Evolutionary conservation across 352 stramenopile genomes (phyloP), one percentile per base, ranked within the genome.

Genomic region (Globisporangium rhizosaccharum): DNA sequence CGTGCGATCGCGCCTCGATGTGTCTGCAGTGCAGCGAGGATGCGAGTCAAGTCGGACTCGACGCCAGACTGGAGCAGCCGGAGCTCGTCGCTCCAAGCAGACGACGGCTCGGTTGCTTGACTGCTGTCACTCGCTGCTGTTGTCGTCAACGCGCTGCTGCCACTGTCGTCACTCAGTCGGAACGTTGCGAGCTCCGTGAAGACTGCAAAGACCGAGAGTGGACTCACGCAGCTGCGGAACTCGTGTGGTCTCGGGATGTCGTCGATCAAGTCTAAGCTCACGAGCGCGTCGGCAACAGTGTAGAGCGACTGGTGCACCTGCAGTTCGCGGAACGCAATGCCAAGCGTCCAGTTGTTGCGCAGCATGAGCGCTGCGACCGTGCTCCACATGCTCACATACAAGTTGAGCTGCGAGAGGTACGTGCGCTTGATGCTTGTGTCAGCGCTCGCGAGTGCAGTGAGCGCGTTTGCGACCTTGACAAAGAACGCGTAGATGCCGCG

Each of bases 261-360:
- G 14, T 61, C 12, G 46, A 80, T 54, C 33, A 73, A 37, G 37
- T 75, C 71, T 25, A 53, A 62, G 10, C 45, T 61, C 15, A 87
- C 25, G 4, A 85, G 50, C 14, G 56, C 59, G 37, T 79, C 76
- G n/a, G 60, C 67, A 45, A 92, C 79, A 9, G 63, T 51, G 42
- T 92, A 89, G 10, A 90, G 42, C 0, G 71, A 82, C 53, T 84
- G 60, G 26, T 85, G 68, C n/a, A 82, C 72, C 15, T 72, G 68
- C 3, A 79, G 57, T 46, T 87, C 66, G 15, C 82, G 79, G 54
- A 88, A 89, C 18, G 79, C 76, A 18, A 73, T 52, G 51, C 67
- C 75, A 26, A 82, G 59, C 6, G 68, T 53, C 9, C 41, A 20
- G 41, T 87, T 83, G 9, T 83, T 57, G 8, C 63, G 71, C 18